Evolutionary conservation across 1,284 basidiomycete species (phyloP).

Genomic region (Vanrija sp.): DNA sequence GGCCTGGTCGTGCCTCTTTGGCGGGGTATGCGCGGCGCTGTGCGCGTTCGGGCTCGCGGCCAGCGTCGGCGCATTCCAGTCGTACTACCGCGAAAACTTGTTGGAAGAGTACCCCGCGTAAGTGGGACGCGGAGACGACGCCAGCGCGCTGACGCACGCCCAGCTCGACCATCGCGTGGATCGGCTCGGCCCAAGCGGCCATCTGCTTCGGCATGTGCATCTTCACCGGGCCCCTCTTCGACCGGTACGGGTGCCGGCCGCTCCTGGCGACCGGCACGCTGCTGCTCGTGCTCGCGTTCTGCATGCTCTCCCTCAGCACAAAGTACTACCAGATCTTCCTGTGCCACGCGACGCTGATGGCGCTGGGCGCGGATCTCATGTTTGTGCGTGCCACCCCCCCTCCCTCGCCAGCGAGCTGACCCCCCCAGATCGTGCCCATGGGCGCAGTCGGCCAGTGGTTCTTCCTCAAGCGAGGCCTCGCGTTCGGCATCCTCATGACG

Average conservation of each 20-base stretch:
- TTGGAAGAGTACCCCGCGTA: slow-evolving; percentile 22
- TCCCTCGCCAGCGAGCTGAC: slow-evolving; percentile 4
- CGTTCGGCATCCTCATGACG: slow-evolving; percentile 25
- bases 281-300: slow-evolving; percentile 26
- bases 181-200: slow-evolving; percentile 33
- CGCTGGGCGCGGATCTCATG: slow-evolving; percentile 36
- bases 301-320: slow-evolving; percentile 27
- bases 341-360: slow-evolving; percentile 31
- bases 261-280: slow-evolving; percentile 28
- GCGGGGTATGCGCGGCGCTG: slow-evolving; percentile 34
- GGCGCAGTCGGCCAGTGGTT: slow-evolving; percentile 43
- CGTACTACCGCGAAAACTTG: slow-evolving; percentile 30
- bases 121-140: slow-evolving; percentile 7
- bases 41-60: slow-evolving; percentile 39
- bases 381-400: slow-evolving; percentile 8
- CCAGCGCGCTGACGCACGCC: not conserved
- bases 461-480: slow-evolving; percentile 32
- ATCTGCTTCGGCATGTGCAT: slow-evolving; percentile 31
- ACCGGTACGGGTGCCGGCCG: slow-evolving; percentile 32
- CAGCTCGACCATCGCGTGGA: slow-evolving; percentile 37
- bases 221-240: slow-evolving; percentile 38
- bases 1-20: slow-evolving; percentile 29
- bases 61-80: slow-evolving; percentile 37
- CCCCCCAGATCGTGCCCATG: slow-evolving; percentile 28
- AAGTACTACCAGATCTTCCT: slow-evolving; percentile 37